phyloP scores from a whole-genome alignment of 192 early-diverging fungal genomes.

The Geosiphon pyriformis region DNA sequence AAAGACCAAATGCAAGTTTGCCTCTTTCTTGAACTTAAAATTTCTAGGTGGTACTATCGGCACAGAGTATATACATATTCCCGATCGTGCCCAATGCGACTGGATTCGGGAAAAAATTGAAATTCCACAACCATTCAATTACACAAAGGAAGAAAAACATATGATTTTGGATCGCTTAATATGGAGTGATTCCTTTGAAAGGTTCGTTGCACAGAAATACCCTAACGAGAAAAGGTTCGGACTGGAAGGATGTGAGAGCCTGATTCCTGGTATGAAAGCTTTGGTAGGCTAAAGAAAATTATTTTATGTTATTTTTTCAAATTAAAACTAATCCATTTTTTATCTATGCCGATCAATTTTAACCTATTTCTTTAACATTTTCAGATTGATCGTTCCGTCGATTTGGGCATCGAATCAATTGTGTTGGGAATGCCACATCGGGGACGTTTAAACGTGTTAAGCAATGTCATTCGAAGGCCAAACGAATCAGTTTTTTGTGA shows the following conservation, averaged over 20 bases:
- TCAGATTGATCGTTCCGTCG: constrained; percentile 92
- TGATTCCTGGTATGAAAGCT: constrained; percentile 98
- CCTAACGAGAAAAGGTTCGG: constrained; percentile 97
- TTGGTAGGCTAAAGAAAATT: constrained; percentile 55
- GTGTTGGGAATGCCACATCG: constrained; percentile 99
- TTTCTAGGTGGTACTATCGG: constrained; percentile 89
- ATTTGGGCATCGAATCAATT: constrained; percentile 91
- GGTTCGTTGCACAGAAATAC: constrained; percentile 94
- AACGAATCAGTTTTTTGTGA: constrained; percentile 99
- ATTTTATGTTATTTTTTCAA: no score
- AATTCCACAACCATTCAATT: constrained; percentile 83
- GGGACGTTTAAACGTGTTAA: constrained; percentile 95
- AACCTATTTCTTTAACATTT: no score
- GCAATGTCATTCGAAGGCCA: constrained; percentile 98
- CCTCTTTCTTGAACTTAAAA: no score
- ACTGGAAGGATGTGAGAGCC: constrained; percentile 92
- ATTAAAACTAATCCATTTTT: no score
- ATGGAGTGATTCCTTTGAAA: constrained; percentile 96
- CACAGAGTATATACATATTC: constrained; percentile 98
- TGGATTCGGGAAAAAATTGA: constrained; percentile 94
- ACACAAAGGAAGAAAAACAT: constrained; percentile 82
- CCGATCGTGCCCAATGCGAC: constrained; percentile 92
- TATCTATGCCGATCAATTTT: no score
- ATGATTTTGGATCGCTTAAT: constrained; percentile 94
- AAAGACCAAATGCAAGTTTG: no score